Conservation (phyloP, 2,329 filamentous ascomycete genomes). For the Cordyceps fumosorosea region DNA sequence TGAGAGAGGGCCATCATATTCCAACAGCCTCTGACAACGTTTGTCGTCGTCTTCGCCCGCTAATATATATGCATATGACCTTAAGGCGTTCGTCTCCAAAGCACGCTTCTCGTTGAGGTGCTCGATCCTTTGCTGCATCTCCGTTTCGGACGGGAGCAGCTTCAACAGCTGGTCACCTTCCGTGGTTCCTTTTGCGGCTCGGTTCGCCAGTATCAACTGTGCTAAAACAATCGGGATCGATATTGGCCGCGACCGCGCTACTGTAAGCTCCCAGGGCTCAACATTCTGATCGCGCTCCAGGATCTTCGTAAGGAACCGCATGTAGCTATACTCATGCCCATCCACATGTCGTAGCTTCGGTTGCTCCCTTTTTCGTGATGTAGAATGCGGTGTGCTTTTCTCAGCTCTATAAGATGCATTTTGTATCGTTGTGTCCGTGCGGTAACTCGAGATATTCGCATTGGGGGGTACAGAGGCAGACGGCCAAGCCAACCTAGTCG, state of each 20-base stretch:
- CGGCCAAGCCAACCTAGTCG: not conserved
- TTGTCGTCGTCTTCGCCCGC: slow-evolving; percentile 25
- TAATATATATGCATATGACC: slow-evolving; percentile 24
- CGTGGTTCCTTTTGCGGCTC: not conserved
- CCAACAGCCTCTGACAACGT: slow-evolving; percentile 26
- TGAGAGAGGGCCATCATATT: slow-evolving; percentile 16
- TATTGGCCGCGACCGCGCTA: not conserved
- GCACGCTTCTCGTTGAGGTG: slow-evolving; percentile 18
- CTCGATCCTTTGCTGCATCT: slow-evolving; percentile 20
- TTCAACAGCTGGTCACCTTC: slow-evolving; percentile 14
- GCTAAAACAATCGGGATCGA: not conserved
- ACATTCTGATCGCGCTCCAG: not conserved
- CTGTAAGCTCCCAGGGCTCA: not conserved
- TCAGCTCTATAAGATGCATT: not conserved
- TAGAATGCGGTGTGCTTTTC: not conserved
- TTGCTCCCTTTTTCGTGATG: not conserved
- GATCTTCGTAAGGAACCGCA: not conserved
- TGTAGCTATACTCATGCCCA: not conserved
- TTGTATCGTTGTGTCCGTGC: not conserved
- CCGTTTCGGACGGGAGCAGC: slow-evolving; percentile 20
- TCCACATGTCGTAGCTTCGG: not conserved
- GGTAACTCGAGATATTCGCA: not conserved
- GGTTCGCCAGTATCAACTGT: not conserved
- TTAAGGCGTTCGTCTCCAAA: slow-evolving; percentile 16
- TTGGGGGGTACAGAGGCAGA: not conserved